A percentile compares a stretch with the other conserved stretches of the same genome.
phyloP scores from a whole-genome alignment of 176 grass and related monocot species.

The Rhynchospora tenuis region DNA sequence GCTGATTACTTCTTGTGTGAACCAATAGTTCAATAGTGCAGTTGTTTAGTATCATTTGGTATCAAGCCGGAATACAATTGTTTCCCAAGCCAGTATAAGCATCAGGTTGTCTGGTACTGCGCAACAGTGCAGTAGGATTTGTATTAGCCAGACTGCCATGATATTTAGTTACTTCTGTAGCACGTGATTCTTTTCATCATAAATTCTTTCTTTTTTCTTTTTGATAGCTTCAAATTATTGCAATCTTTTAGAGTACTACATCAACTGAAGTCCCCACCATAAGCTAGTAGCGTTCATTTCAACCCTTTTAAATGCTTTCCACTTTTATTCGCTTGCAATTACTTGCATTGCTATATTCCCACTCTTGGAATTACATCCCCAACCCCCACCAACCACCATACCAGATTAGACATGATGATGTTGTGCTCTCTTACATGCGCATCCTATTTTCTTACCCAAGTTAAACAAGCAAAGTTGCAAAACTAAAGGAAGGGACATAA shows the following conservation, averaged over 20 bases:
- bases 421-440: conserved; percentile 8
- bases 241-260: not conserved
- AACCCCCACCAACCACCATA: conserved; percentile 14
- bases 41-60: not conserved
- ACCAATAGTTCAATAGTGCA: not conserved
- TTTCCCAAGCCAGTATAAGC: not conserved
- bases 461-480: not conserved
- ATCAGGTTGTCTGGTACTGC: conserved; percentile 4
- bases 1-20: not conserved
- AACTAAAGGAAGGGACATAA: too few relatives aligned
- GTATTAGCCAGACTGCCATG: not conserved
- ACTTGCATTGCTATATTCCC: not conserved
- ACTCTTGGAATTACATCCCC: not conserved
- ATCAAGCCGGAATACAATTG: not conserved
- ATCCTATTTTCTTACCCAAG: not conserved
- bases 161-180: not conserved
- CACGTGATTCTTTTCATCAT: conserved; percentile 4
- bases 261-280: not conserved
- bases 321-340: not conserved
- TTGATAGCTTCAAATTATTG: not conserved
- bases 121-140: not conserved
- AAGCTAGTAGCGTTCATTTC: conserved; percentile 6
- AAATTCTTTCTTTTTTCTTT: not conserved
- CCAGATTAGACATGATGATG: conserved; percentile 14
- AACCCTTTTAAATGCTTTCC: conserved; percentile 10